phyloP scores from a whole-genome alignment of 768 basidiomycete genomes.

The Tulasnella sp. region DNA sequence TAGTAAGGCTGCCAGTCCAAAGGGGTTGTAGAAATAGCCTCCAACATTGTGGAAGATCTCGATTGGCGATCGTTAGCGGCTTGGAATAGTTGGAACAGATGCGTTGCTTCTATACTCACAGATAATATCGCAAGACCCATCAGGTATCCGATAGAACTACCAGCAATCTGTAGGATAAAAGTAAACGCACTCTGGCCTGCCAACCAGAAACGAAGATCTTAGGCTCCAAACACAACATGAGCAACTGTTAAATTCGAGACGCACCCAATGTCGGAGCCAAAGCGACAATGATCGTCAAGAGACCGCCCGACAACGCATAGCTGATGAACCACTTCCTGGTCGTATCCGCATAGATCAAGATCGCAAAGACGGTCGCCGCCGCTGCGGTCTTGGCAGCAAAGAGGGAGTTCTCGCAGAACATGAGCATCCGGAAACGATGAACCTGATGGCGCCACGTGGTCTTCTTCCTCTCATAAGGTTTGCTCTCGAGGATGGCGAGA shows the following conservation, averaged over 20 bases:
- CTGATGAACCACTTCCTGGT: constrained; percentile 23
- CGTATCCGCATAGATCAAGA: constrained; percentile 23
- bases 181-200: constrained; percentile 24
- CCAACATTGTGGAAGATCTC: constrained; percentile 27
- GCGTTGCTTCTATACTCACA: constrained; percentile 8
- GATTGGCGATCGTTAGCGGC: not conserved
- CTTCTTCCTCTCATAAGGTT: constrained; percentile 14
- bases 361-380: constrained; percentile 23
- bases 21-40: constrained; percentile 25
- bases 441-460: constrained; percentile 16
- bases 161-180: constrained; percentile 26
- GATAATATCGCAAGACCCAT: constrained; percentile 19
- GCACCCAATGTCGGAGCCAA: constrained; percentile 23
- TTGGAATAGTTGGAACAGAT: not conserved
- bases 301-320: constrained; percentile 23
- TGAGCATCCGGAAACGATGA: constrained; percentile 16
- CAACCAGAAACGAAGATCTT: not conserved
- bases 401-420: constrained; percentile 18
- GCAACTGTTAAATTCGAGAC: not conserved
- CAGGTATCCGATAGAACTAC: constrained; percentile 22
- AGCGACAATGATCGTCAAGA: constrained; percentile 26
- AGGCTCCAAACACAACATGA: not conserved
- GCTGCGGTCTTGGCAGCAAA: constrained; percentile 24
- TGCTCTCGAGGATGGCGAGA: constrained; percentile 22
- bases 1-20: constrained; percentile 19